Percentiles rank a stretch among this genome's conserved stretches.
Evolutionary conservation across 176 grass and related monocot species (phyloP).

Genomic region (Tillandsia leiboldiana): DNA sequence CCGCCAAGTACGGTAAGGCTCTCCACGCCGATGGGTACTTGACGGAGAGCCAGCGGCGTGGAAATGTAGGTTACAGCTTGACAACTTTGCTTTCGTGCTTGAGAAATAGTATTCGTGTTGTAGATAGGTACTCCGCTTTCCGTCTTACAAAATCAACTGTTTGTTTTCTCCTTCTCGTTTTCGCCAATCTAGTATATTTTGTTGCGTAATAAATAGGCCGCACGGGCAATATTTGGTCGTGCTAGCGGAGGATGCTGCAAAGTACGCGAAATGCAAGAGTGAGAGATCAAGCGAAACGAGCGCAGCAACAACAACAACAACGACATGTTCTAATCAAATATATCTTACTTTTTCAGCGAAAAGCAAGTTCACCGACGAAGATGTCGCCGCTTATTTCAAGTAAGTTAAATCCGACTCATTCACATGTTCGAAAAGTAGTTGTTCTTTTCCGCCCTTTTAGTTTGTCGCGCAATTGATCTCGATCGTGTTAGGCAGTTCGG

Average conservation of each 20-base stretch:
- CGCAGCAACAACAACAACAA: conserved; percentile 9
- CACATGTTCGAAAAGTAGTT: neutral
- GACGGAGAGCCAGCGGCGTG: conserved; percentile 84
- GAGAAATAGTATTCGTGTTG: conserved; percentile 47
- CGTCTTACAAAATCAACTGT: neutral
- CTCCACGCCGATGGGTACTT: conserved; percentile 88
- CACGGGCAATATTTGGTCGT: conserved; percentile 82
- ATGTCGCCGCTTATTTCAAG: conserved; percentile 72
- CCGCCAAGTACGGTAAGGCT: conserved; percentile 63
- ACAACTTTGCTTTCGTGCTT: conserved; percentile 65
- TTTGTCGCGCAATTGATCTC: neutral
- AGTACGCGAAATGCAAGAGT: conserved; percentile 34
- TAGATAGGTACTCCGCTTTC: conserved; percentile 44
- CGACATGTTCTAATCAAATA: conserved; percentile 62
- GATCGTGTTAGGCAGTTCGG: conserved; percentile 44
- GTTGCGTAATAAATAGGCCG: conserved; percentile 39
- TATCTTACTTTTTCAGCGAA: conserved; percentile 87
- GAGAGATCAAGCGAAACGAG: conserved; percentile 29
- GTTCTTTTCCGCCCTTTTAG: neutral
- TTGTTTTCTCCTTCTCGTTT: neutral
- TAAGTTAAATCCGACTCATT: conserved; percentile 8
- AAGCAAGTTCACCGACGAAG: conserved; percentile 65
- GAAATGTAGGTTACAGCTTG: conserved; percentile 70
- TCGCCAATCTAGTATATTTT: neutral
- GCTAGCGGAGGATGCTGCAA: conserved; percentile 53